phyloP scores from a whole-genome alignment of 371 early-diverging fungal genomes.

The Mucor piriformis region DNA sequence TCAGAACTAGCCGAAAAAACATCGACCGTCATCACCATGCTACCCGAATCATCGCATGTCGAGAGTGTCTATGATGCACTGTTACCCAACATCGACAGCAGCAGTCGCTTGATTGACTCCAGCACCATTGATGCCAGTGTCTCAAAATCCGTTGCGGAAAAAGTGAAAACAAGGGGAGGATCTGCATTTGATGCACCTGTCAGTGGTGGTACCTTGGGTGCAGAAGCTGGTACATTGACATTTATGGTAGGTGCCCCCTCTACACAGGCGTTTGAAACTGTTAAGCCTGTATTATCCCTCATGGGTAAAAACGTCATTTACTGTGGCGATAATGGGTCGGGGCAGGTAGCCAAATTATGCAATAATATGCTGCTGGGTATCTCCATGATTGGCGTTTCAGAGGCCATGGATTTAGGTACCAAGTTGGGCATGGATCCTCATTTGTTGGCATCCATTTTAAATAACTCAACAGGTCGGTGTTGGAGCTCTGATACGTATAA shows the following conservation, averaged over 20 bases:
- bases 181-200: constrained; percentile 95
- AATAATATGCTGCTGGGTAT: constrained; percentile 97
- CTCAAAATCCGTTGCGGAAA: constrained; percentile 68
- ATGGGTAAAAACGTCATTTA: constrained; percentile 97
- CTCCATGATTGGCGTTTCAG: constrained; percentile 91
- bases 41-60: constrained; percentile 87
- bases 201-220: constrained; percentile 92
- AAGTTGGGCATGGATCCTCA: constrained; percentile 90
- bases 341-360: constrained; percentile 95
- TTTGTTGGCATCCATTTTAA: constrained; percentile 83
- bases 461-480: constrained; percentile 88
- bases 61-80: constrained; percentile 78
- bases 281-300: constrained; percentile 64
- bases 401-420: constrained; percentile 90
- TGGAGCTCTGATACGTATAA: constrained; percentile 94
- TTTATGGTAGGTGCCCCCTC: constrained; percentile 95
- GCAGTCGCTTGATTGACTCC: constrained; percentile 81
- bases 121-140: constrained; percentile 89
- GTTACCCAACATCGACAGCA: constrained; percentile 48
- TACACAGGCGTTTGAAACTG: constrained; percentile 60
- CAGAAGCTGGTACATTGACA: constrained; percentile 89
- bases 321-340: constrained; percentile 88
- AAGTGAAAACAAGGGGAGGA: constrained; percentile 59
- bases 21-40: constrained; percentile 89
- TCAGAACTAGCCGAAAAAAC: constrained; percentile 73